Conservation (phyloP, 192 early-diverging fungal species). For the Backusella macrospora region DNA sequence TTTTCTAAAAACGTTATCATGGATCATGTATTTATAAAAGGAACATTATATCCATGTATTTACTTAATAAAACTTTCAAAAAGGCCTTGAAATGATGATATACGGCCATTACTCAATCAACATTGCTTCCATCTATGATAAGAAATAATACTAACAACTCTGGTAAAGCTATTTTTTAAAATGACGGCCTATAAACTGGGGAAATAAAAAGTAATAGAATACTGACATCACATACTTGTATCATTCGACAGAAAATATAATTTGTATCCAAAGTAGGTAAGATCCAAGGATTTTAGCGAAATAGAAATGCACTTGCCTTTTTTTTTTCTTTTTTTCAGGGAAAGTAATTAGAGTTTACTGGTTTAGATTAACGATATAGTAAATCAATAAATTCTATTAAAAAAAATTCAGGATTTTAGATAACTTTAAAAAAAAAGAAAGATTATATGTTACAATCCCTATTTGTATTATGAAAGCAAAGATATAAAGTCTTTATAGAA, state of each 20-base stretch:
- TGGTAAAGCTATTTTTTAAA: not conserved
- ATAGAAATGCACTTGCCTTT: not conserved
- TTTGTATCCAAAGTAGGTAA: not conserved
- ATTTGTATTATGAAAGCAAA: no score
- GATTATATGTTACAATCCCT: no score
- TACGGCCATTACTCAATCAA: no score
- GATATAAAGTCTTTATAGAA: not conserved
- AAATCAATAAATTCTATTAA: not conserved
- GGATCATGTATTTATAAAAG: no score
- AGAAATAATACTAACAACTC: not conserved
- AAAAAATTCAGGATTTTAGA: no score
- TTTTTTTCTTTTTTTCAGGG: not conserved
- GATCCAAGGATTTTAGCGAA: not conserved
- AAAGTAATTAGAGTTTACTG: not conserved
- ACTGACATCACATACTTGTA: conserved; percentile 1
- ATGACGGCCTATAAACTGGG: not conserved
- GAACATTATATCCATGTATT: no score
- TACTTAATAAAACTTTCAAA: no score
- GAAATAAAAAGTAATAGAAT: not conserved
- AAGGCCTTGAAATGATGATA: no score
- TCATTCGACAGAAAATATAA: not conserved
- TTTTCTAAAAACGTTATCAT: no score
- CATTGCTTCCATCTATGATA: no score
- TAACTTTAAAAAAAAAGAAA: no score
- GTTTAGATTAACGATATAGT: not conserved